These are phyloP conservation scores for Neurospora sp. DNA, from an alignment of 495 filamentous ascomycete species.

Conservation along the genomic window DNA sequence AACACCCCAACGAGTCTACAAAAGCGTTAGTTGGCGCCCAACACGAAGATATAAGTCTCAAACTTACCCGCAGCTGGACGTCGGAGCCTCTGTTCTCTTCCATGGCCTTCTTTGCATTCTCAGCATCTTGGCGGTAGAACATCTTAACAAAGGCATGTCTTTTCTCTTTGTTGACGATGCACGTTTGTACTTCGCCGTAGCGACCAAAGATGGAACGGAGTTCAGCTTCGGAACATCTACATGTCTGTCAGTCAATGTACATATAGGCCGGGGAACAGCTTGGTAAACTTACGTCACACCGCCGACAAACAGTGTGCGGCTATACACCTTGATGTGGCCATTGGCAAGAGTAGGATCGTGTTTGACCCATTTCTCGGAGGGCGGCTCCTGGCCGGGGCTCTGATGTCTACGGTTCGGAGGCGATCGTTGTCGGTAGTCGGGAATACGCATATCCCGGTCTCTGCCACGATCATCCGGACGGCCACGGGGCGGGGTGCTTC, in stretches of 20 bases:
- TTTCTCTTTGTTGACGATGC: constrained; percentile 95
- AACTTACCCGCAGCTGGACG: constrained; percentile 68
- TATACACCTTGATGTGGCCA: constrained; percentile 82
- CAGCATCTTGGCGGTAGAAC: constrained; percentile 76
- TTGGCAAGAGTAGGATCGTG: constrained; percentile 64
- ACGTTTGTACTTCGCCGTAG: constrained; percentile 85
- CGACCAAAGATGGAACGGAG: constrained; percentile 65
- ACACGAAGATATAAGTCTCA: constrained; percentile 1
- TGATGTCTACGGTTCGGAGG: constrained; percentile 54
- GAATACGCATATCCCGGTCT: constrained; percentile 43
- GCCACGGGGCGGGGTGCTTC: constrained; percentile 31
- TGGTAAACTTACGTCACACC: constrained; percentile 70
- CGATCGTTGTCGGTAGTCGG: constrained; percentile 78
- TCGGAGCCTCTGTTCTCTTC: constrained; percentile 63
- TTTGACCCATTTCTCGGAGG: constrained; percentile 61
- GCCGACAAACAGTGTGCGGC: constrained; percentile 90
- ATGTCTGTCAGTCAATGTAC: constrained; percentile 8
- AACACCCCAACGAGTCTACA: constrained; percentile 88
- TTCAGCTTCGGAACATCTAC: constrained; percentile 66
- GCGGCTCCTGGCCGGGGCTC: constrained; percentile 36
- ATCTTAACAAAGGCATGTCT: constrained; percentile 99
- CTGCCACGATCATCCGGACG: constrained; percentile 50
- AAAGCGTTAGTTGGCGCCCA: constrained; percentile 11
- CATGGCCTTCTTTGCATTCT: constrained; percentile 82
- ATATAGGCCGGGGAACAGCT: constrained; percentile 7